Evolutionary conservation across 2,329 filamentous ascomycete species (phyloP), one percentile per base, ranked within the genome.

Genomic region (Dothiorella sarmentorum): DNA sequence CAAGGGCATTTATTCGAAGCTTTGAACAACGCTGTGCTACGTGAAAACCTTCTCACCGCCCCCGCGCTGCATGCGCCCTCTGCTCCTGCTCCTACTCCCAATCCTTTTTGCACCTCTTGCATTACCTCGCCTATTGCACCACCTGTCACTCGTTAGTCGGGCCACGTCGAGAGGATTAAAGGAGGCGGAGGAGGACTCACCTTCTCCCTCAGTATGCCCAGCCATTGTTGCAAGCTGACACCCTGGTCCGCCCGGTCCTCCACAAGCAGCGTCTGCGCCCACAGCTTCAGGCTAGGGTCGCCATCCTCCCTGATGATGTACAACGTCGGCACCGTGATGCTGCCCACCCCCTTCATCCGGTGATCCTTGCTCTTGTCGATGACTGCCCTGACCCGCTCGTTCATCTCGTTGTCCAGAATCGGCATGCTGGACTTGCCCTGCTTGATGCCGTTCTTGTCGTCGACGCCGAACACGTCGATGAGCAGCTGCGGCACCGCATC

Each of bases 231-330:
- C 69, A 94, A 87, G 71, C 92, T 96, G 76, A 96, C 87, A 51
- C 91, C 88, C 77, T 97, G 91, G 72, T 99, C 94, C 58, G 93
- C 91, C 64, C 93, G 82, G 75, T 99, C 94, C 75, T 99, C 94
- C 45, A 99, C 88, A 67, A 99, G 78, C 74, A 97, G 80, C 42
- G 94, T 97, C 80, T 97, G 93, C 43, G 94, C 94, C 94, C 94
- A 99, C 63, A 97, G 79, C 76, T 95, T 92, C 72, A 99, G 78
- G 68, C 90, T 93, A 29, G 94, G 94, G 76, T 99, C 94, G 55
- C 94, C 94, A 69, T 97, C 94, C 74, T 97, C 93, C 67, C 92
- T 86, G 62, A 97, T 89, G 66, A 97, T 82, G 72, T 97, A 99
- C 59, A 99, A 79, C 68, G 96, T 90, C 49, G 94, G 94, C 62